phyloP scores from a whole-genome alignment of 2,329 filamentous ascomycete genomes.

The Hypoxylon sp. region DNA sequence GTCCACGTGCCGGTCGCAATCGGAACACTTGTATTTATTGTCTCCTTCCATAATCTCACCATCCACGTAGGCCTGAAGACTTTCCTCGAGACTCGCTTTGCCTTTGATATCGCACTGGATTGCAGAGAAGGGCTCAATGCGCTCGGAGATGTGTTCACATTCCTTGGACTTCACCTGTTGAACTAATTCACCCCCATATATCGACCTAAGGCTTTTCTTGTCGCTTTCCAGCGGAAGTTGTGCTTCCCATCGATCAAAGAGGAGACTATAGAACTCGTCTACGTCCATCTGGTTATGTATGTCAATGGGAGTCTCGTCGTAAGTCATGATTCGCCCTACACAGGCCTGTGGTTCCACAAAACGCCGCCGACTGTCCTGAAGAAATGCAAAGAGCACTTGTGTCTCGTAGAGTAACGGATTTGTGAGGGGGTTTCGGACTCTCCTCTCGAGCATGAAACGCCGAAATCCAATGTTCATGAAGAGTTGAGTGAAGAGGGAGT shows the following conservation, averaged over 20 bases:
- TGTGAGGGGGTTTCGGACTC: conserved; percentile 67
- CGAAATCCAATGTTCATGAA: conserved; percentile 96
- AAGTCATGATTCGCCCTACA: conserved; percentile 83
- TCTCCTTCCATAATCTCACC: conserved; percentile 98
- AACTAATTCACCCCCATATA: conserved; percentile 92
- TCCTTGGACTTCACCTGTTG: conserved; percentile 97
- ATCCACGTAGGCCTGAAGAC: conserved; percentile 93
- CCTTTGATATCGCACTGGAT: conserved; percentile 98
- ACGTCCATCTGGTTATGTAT: conserved; percentile 96
- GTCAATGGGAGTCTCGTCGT: conserved; percentile 87
- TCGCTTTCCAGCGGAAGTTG: conserved; percentile 78
- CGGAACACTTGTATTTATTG: conserved; percentile 98
- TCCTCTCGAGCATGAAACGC: conserved; percentile 81
- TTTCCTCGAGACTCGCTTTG: conserved; percentile 86
- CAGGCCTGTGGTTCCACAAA: conserved; percentile 81
- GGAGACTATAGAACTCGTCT: conserved; percentile 95
- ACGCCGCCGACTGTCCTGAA: conserved; percentile 86
- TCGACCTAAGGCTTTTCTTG: conserved; percentile 81
- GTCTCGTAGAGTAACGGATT: conserved; percentile 83
- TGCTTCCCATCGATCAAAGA: conserved; percentile 92
- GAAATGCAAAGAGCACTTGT: conserved; percentile 83
- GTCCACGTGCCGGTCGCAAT: conserved; percentile 89
- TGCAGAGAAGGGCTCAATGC: conserved; percentile 90
- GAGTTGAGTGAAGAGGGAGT: conserved; percentile 92
- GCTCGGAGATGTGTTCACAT: conserved; percentile 92